phyloP scores from a whole-genome alignment of 1,284 basidiomycete species.

The Ustilago vetiveriae region DNA sequence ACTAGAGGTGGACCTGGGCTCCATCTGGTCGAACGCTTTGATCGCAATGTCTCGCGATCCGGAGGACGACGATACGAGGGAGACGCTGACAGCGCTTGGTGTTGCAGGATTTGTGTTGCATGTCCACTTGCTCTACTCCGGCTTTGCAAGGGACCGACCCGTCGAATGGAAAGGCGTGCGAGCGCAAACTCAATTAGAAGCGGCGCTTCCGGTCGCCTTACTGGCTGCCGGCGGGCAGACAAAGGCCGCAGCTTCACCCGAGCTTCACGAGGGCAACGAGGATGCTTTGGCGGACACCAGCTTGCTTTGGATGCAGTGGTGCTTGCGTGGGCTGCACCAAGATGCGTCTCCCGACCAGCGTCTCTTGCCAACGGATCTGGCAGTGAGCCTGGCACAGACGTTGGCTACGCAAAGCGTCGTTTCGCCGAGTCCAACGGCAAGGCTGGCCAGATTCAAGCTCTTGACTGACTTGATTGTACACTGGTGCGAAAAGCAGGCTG shows the following conservation, averaged over 20 bases:
- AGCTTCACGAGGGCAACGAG: conserved; percentile 34
- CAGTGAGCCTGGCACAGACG: conserved; percentile 37
- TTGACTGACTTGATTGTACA: conserved; percentile 28
- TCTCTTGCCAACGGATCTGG: conserved; percentile 18
- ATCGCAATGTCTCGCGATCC: conserved; percentile 26
- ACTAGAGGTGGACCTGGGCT: conserved; percentile 33
- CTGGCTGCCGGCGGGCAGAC: conserved; percentile 35
- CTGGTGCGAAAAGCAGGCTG: conserved; percentile 9
- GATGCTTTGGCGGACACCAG: conserved; percentile 36
- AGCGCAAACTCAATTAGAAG: conserved; percentile 31
- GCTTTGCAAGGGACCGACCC: conserved; percentile 29
- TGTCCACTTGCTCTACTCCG: conserved; percentile 34
- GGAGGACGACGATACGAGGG: conserved; percentile 25
- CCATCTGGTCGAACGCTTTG: conserved; percentile 33
- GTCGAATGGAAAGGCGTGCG: conserved; percentile 34
- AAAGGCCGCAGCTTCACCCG: conserved; percentile 31
- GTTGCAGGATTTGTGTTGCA: conserved; percentile 37
- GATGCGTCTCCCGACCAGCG: conserved; percentile 14
- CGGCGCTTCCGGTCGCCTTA: conserved; percentile 35
- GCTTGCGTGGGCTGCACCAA: conserved; percentile 17
- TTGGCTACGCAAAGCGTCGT: conserved; percentile 54
- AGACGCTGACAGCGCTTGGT: conserved; percentile 27
- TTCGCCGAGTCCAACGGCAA: conserved; percentile 35
- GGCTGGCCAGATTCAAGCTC: conserved; percentile 43
- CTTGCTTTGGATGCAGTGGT: conserved; percentile 48